A percentile compares a stretch with the other conserved stretches of the same genome.
These are phyloP conservation scores for Lachnum nothofagi DNA, from an alignment of 2,329 filamentous ascomycete genomes.

Conservation along the genomic window DNA sequence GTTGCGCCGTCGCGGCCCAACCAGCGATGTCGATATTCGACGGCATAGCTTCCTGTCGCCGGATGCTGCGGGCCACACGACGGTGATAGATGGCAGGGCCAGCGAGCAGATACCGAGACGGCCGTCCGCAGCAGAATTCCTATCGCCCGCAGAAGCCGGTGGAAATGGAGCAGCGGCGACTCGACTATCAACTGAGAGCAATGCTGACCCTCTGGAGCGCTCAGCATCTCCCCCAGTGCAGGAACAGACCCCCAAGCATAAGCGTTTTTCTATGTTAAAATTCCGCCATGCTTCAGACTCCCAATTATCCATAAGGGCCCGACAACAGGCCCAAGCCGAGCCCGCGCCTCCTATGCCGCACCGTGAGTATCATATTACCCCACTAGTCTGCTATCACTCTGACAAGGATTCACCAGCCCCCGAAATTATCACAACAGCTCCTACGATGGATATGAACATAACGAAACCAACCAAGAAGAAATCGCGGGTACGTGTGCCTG, in stretches of 20 bases:
- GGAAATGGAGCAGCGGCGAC: constrained; percentile 8
- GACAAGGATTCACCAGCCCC: constrained; percentile 43
- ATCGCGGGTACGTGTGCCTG: constrained; percentile 50
- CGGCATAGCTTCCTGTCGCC: constrained; percentile 29
- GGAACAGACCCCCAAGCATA: constrained; percentile 52
- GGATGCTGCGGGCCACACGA: constrained; percentile 20
- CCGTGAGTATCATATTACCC: constrained; percentile 41
- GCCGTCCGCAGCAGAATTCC: constrained; percentile 28
- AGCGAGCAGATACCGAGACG: constrained; percentile 33
- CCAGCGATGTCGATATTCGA: constrained; percentile 29
- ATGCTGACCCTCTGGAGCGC: constrained; percentile 13
- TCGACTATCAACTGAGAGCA: constrained; percentile 21
- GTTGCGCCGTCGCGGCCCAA: constrained; percentile 27
- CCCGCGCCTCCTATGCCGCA: constrained; percentile 51
- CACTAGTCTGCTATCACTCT: constrained; percentile 3
- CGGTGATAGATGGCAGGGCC: constrained; percentile 25
- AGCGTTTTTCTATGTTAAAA: constrained; percentile 66
- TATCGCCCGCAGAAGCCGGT: constrained; percentile 17
- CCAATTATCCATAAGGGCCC: constrained; percentile 72
- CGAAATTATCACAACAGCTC: constrained; percentile 86
- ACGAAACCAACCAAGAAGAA: constrained; percentile 49
- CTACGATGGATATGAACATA: constrained; percentile 60
- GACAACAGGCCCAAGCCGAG: constrained; percentile 56
- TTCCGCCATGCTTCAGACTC: constrained; percentile 92
- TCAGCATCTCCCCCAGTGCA: constrained; percentile 43